phyloP scores from a whole-genome alignment of 495 filamentous ascomycete genomes.

The Neurospora sp. region DNA sequence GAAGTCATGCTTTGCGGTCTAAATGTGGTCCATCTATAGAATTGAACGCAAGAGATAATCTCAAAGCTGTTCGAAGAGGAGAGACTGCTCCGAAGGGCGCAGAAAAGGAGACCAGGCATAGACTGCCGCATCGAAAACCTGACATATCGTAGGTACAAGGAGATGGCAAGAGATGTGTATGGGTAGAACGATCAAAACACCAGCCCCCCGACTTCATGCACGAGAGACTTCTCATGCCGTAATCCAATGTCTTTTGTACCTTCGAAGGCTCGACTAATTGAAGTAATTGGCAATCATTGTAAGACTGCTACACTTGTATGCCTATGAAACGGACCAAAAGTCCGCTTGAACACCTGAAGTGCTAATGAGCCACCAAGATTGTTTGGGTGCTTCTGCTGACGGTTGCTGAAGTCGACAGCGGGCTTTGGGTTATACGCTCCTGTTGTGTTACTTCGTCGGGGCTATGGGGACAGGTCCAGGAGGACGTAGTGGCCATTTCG shows the following conservation, averaged over 20 bases:
- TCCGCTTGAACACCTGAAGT: not conserved
- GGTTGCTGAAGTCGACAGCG: too few relatives aligned
- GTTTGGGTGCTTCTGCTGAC: not conserved
- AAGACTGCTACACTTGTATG: not conserved
- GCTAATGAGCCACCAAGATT: not conserved
- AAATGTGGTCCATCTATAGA: not conserved
- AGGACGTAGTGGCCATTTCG: not conserved
- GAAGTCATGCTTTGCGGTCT: not conserved
- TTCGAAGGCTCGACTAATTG: not conserved
- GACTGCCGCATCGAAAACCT: too few relatives aligned
- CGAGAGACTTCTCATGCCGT: too few relatives aligned
- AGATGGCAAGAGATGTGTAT: too few relatives aligned
- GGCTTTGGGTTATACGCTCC: not conserved
- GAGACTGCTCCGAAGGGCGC: not conserved
- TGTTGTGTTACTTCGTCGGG: not conserved
- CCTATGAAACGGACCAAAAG: not conserved
- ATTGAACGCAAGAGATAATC: not conserved
- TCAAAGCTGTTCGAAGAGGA: not conserved
- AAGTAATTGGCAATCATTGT: not conserved
- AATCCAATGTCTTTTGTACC: too few relatives aligned
- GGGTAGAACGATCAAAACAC: too few relatives aligned
- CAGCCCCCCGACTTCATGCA: too few relatives aligned
- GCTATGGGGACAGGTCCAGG: not conserved
- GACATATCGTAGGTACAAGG: too few relatives aligned
- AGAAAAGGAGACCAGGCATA: too few relatives aligned